Evolutionary conservation across 108 stramenopile species (phyloP).

Genomic region (Nitzschia sp.): DNA sequence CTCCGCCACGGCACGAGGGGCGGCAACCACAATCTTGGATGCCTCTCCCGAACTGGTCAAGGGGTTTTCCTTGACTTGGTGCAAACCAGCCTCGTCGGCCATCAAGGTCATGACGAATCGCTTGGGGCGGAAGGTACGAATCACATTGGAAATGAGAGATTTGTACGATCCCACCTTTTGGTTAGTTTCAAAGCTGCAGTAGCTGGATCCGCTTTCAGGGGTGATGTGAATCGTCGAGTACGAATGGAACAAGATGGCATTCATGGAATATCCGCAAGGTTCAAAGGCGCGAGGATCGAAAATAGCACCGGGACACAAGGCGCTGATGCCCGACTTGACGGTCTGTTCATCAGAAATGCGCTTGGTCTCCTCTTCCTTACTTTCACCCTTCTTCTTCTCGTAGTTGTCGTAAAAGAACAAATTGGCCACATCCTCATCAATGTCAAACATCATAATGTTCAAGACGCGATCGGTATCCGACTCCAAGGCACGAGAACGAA

Average conservation of each 20-base stretch:
- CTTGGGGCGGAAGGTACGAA: slow-evolving; percentile 94
- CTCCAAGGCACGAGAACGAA: slow-evolving; percentile 59
- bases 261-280: slow-evolving; percentile 99
- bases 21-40: slow-evolving; percentile 66
- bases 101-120: slow-evolving; percentile 98
- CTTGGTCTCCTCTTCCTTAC: slow-evolving; percentile 77
- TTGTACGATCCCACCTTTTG: slow-evolving; percentile 87
- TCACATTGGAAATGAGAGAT: slow-evolving; percentile 92
- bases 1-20: slow-evolving; percentile 21
- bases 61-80: slow-evolving; percentile 82
- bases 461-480: slow-evolving; percentile 94
- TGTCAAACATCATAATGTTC: slow-evolving; percentile 99
- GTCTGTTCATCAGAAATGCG: slow-evolving; percentile 82
- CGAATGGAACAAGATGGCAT: slow-evolving; percentile 95
- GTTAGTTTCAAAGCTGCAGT: slow-evolving; percentile 99
- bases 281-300: slow-evolving; percentile 96
- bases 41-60: slow-evolving; percentile 45
- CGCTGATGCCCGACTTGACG: slow-evolving; percentile 79
- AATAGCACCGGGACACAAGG: slow-evolving; percentile 91
- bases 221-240: slow-evolving; percentile 99
- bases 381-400: slow-evolving; percentile 58
- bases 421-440: slow-evolving; percentile 87
- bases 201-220: slow-evolving; percentile 94
- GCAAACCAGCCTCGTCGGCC: slow-evolving; percentile 96
- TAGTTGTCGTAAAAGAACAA: slow-evolving; percentile 88